Base-by-base conservation (phyloP, 495 filamentous ascomycete species). In the Chaetomium fimeti region DNA sequence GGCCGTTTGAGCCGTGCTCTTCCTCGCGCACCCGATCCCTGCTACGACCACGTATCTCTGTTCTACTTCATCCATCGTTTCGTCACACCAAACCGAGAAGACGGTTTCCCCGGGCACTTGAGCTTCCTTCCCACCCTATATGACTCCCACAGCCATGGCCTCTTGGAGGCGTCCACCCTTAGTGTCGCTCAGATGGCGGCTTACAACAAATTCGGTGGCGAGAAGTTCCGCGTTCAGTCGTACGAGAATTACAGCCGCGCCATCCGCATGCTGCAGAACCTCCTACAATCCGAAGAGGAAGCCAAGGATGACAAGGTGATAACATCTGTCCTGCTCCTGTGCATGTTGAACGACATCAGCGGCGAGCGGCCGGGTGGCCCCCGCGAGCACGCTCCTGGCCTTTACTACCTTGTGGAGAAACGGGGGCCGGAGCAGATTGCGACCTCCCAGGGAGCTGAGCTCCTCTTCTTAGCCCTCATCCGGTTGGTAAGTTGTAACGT, bases 11-110 rank as follows among this genome's bases (percentile, higher is more conserved):
- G 15, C 29, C 45, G 38, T 5, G 45, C 12, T 2, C 2, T 60
- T 25, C 27, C 13, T 28, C 63, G 62, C 16, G 29, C 57, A 15
- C 66, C 47, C 2, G 61, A 63, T 11, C 40, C 63, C 13, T 69
- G 52, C 48, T 64, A 68, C 55, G 67, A 69, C 29, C 47, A 71
- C 40, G 42, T 71, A 16, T 71, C 69, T 18, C 64, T 69, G 2
- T 71, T 65, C 60, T 71, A 71, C 36, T 71, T 71, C 25, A n/a
- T 71, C 24, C 56, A 42, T 22, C 69, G 67, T 25, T 67, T 69
- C 45, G 69, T 69, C 8, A 65, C 69, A 29, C 69, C 67, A 15
- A 62, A 65, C 22, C 66, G 63, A 22, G 60, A 58, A 24, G 69
- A 69, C 32, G 66, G 53, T 13, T 66, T 63, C 36, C 69, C 69